Evolutionary conservation across 108 stramenopile species (phyloP).

Genomic region (Bacterosira constricta): DNA sequence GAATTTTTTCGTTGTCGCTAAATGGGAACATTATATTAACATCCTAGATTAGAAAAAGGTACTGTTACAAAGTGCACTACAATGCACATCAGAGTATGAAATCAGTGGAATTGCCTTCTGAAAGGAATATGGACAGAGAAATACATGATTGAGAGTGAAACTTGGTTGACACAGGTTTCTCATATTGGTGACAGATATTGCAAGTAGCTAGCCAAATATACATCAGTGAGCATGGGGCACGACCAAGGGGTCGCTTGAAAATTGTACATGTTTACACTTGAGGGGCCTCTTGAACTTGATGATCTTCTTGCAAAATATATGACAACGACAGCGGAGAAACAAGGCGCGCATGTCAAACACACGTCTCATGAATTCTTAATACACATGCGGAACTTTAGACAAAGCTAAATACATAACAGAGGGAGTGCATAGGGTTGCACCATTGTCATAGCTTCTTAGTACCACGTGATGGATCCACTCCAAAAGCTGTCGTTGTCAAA

Average conservation of each 20-base stretch:
- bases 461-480: slow-evolving; percentile 91
- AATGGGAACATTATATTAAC: slow-evolving; percentile 34
- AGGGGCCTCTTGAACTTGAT: not conserved
- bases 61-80: slow-evolving; percentile 32
- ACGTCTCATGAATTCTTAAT: slow-evolving; percentile 15
- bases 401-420: slow-evolving; percentile 31
- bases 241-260: slow-evolving; percentile 12
- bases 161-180: slow-evolving; percentile 38
- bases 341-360: slow-evolving; percentile 34
- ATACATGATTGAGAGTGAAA: slow-evolving; percentile 28
- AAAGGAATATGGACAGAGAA: slow-evolving; percentile 20
- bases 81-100: slow-evolving; percentile 33
- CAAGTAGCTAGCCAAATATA: slow-evolving; percentile 33
- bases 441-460: slow-evolving; percentile 42
- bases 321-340: slow-evolving; percentile 42
- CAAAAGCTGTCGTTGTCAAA: slow-evolving; percentile 92
- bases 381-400: slow-evolving; percentile 14
- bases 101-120: slow-evolving; percentile 34
- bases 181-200: slow-evolving; percentile 34
- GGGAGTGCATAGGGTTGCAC: not conserved
- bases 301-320: slow-evolving; percentile 31
- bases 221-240: not conserved
- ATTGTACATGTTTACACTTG: slow-evolving; percentile 6
- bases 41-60: slow-evolving; percentile 17
- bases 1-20: no score